Evolutionary conservation across 805 yeast species (phyloP), one percentile per base, ranked within the genome.

Genomic region (Ascoidea asiatica): DNA sequence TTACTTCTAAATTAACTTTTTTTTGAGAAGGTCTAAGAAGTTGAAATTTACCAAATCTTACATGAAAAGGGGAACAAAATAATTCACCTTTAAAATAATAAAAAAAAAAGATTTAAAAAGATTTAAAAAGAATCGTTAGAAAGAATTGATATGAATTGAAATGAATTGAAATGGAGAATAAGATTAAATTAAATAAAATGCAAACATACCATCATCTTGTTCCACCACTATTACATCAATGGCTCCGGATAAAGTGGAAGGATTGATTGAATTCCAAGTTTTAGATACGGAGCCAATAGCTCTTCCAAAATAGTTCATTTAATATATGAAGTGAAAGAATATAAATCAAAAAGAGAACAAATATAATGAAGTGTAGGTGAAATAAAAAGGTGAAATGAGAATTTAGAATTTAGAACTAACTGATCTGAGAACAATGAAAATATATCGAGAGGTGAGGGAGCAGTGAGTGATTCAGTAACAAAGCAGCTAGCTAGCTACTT

Each of bases 191-290:
- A 62, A 43, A 17, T 57, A n/a, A 8, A 36, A 6, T 17, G 8
- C 11, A 37, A 15, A 46, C 59, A 37, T 61, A 36, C 90, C 35
- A 57, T 81, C 79, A 11, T 84, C 83, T 57, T 86, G 94, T 62
- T 90, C 95, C 11, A 92, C 81, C 7, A 89, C 97, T 38, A 92
- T 86, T 44, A 92, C 88, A 61, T 92, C 98, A 60, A 92, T 92
- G 19, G 97, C 98, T 4, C 98, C 98, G 19, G 95, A 80, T 17
- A 92, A 71, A 0, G 98, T 92, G 1, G 97, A 87, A 2, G 98
- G 98, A n/a, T n/a, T 92, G 52, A 92, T 77, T 21, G 97, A 86
- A 52, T 88, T 87, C 97, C 97, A 90, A 42, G 96, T 92, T 61
- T 88, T 88, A 46, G 95, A 89, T 5, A 92, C 95, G 36, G 95